Evolutionary conservation across 140 eudicot species (phyloP).

Genomic region (Flaveria floridana): DNA sequence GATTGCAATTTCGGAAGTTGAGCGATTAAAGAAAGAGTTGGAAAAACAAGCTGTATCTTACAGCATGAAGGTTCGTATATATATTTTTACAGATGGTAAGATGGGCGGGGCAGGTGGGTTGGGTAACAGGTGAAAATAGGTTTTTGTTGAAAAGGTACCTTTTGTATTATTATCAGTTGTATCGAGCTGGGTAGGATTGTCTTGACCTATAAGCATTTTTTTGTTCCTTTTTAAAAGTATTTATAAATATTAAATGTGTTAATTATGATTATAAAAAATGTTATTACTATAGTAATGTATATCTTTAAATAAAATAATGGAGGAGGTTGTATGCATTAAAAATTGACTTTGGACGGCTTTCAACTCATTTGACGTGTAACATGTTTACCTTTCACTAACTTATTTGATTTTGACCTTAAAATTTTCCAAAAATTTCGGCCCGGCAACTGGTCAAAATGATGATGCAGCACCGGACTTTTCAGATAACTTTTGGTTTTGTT

Average conservation of each 20-base stretch:
- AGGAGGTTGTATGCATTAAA: not conserved
- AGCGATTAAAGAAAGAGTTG: conserved; percentile 53
- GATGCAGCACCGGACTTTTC: not conserved
- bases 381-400: not conserved
- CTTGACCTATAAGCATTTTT: not conserved
- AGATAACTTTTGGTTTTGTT: not conserved
- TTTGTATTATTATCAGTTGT: not conserved
- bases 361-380: not conserved
- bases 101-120: not conserved
- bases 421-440: not conserved
- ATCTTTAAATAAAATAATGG: not conserved
- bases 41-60: conserved; percentile 58
- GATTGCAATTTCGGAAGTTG: conserved; percentile 70
- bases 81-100: not conserved
- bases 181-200: not conserved
- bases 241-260: too few species aligned
- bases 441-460: not conserved
- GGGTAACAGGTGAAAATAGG: conserved; percentile 1
- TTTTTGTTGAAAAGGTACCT: not conserved
- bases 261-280: not conserved
- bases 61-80: conserved; percentile 48
- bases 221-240: too few species aligned
- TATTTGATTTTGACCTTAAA: not conserved
- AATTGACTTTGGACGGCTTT: conserved; percentile 1
- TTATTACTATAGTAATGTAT: not conserved